Conservation (phyloP, 23 red algal genomes). For the Cyanidioschyzon merolae region DNA sequence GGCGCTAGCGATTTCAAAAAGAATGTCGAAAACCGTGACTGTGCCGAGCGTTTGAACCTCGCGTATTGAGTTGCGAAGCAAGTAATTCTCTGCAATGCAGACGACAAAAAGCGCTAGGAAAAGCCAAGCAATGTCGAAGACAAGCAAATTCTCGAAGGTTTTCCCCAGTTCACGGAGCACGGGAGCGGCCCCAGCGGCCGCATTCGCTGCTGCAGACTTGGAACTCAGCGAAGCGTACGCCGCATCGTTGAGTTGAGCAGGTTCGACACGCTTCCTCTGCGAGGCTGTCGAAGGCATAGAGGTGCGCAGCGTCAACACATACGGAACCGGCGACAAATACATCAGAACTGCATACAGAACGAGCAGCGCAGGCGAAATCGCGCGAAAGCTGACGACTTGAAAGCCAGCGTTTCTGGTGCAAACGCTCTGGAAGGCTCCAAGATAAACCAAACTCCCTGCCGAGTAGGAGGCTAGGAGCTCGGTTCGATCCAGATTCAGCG, state of each 20-base stretch:
- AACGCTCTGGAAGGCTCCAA: conserved; percentile 3
- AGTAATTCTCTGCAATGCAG: conserved; percentile 14
- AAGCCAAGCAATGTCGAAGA: conserved; percentile 5
- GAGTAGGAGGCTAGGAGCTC: not conserved
- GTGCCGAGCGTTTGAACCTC: not conserved
- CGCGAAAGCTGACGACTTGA: not conserved
- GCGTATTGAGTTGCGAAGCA: not conserved
- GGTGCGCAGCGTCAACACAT: conserved; percentile 14
- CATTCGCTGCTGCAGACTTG: not conserved
- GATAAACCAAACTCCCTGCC: conserved; percentile 7
- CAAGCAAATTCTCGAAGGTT: conserved; percentile 1
- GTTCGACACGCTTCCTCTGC: not conserved
- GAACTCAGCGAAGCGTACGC: not conserved
- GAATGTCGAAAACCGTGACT: conserved; percentile 7
- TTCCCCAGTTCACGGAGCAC: not conserved
- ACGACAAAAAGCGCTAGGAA: conserved; percentile 8
- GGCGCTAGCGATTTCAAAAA: conserved; percentile 6
- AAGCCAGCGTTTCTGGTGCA: conserved; percentile 8
- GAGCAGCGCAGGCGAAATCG: not conserved
- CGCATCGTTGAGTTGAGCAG: not conserved
- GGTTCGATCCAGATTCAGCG: conserved; percentile 5
- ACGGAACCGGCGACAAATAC: conserved; percentile 10
- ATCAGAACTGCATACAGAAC: conserved; percentile 1
- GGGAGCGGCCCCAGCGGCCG: not conserved
- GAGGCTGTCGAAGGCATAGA: not conserved